Evolutionary conservation across 2,329 filamentous ascomycete species (phyloP), one percentile per base, ranked within the genome.

Genomic region (Cordyceps farinosa): DNA sequence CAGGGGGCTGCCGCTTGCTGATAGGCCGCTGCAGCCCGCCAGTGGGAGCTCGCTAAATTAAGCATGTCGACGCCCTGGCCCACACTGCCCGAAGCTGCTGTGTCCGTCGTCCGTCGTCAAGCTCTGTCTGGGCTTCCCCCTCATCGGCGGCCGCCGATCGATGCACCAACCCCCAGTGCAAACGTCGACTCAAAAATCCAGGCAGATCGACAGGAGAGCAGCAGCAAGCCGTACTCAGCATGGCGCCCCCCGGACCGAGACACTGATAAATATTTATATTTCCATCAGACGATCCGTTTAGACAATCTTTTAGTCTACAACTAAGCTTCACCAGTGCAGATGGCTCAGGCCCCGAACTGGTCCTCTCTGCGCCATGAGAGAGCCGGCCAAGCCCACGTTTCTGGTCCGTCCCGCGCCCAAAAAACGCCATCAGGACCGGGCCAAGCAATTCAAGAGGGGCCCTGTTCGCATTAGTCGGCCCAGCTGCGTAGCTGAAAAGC

Each of bases 341-440:
- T 50, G 55, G 55, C 55, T 40, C 55, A 58, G 44, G n/a, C 55
- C 38, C 10, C 9, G 11, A 47, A 10, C 17, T 38, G n/a, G 22
- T 7, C 44, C 22, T 42, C 29, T 17, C 32, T 8, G 32, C 15
- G 29, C 30, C n/a, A 6, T 36, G 57, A 42, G n/a, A 44, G n/a
- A 30, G 56, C 47, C 48, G 17, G 48, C 57, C 57, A 52, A 61
- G 57, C 57, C 57, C 57, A 61, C 57, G 57, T 61, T 61, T 51
- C 36, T 50, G 15, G 4, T 50, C 56, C 57, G 34, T 60, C 47
- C 36, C 36, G 30, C 57, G 17, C 57, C 22, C 36, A 60, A 60
- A 42, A 51, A 45, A 60, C 48, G 36, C 57, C 57, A 45, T 34
- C 36, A 36, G 27, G 9, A 17, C 36, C 34, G 30, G 40, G 55